phyloP scores from a whole-genome alignment of 768 basidiomycete species.

The Suillus fuscotomentosus region DNA sequence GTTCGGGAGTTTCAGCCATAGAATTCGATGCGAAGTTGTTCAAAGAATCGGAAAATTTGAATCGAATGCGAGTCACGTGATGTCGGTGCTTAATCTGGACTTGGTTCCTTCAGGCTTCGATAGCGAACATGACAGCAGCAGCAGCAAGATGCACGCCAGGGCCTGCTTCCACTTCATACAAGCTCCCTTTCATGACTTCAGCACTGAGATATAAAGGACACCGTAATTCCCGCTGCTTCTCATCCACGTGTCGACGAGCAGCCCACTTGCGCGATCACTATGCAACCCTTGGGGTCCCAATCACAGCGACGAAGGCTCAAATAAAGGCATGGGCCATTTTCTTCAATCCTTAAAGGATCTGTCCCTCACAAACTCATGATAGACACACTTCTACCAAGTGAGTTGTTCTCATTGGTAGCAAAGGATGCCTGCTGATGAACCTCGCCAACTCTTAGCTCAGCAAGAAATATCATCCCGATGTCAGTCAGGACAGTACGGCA shows the following conservation, averaged over 20 bases:
- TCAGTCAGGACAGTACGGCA: constrained; percentile 36
- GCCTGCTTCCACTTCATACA: constrained; percentile 3
- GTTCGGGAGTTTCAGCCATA: too few species aligned
- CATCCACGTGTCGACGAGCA: constrained; percentile 15
- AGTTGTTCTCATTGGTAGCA: neutral
- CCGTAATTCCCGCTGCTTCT: constrained; percentile 14
- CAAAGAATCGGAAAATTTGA: too few species aligned
- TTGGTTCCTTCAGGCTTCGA: neutral
- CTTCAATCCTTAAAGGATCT: neutral
- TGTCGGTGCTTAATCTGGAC: neutral
- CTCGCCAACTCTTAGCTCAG: constrained; percentile 35
- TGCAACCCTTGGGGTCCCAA: constrained; percentile 24
- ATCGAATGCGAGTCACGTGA: neutral
- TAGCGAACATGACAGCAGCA: neutral
- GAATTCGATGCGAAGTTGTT: too few species aligned
- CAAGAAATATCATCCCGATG: constrained; percentile 48
- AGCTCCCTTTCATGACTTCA: neutral
- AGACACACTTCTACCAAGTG: constrained; percentile 33
- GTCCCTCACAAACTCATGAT: neutral
- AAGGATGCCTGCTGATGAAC: neutral
- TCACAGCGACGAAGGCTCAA: constrained; percentile 30
- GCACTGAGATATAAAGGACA: neutral
- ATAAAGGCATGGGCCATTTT: constrained; percentile 23
- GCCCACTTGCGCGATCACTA: constrained; percentile 25
- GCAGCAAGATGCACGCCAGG: neutral